phyloP scores from a whole-genome alignment of 352 stramenopile genomes.

The Phytopythium boreale region DNA sequence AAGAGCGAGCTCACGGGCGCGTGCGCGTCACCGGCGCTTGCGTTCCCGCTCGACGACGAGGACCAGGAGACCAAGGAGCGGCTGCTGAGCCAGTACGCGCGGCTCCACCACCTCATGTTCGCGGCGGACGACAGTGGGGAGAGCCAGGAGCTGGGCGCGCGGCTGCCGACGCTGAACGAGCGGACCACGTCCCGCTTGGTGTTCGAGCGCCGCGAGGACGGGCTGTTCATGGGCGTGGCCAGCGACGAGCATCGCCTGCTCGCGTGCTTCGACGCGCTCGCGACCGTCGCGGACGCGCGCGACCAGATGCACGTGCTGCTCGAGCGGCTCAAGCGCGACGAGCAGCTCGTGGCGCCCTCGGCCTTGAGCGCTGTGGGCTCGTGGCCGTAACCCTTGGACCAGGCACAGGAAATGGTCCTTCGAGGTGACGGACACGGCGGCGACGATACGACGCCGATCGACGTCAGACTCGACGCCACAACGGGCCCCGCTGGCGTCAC shows the following conservation, averaged over 20 bases:
- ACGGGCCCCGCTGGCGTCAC: not conserved
- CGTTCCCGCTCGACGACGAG: slow-evolving; percentile 41
- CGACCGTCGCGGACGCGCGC: slow-evolving; percentile 38
- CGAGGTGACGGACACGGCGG: not conserved
- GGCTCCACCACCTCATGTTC: slow-evolving; percentile 55
- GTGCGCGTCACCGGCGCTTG: slow-evolving; percentile 36
- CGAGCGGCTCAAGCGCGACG: slow-evolving; percentile 48
- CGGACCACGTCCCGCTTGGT: slow-evolving; percentile 35
- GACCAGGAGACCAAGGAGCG: slow-evolving; percentile 29
- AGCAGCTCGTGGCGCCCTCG: slow-evolving; percentile 40
- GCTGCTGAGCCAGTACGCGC: slow-evolving; percentile 53
- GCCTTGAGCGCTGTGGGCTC: not conserved
- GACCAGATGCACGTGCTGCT: slow-evolving; percentile 55
- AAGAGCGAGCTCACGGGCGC: slow-evolving; percentile 68
- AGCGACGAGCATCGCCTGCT: slow-evolving; percentile 54
- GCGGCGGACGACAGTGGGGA: slow-evolving; percentile 8
- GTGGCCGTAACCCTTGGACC: not conserved
- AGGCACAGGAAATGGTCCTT: not conserved
- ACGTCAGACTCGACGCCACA: not conserved
- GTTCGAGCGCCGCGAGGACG: slow-evolving; percentile 45
- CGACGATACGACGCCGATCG: not conserved
- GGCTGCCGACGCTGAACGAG: slow-evolving; percentile 27
- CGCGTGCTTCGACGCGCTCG: slow-evolving; percentile 53
- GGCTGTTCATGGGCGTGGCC: slow-evolving; percentile 48
- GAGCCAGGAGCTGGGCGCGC: slow-evolving; percentile 56